Evolutionary conservation across 371 early-diverging fungal genomes (phyloP), one percentile per base, ranked within the genome.

Genomic region (Apophysomyces ossiformis): DNA sequence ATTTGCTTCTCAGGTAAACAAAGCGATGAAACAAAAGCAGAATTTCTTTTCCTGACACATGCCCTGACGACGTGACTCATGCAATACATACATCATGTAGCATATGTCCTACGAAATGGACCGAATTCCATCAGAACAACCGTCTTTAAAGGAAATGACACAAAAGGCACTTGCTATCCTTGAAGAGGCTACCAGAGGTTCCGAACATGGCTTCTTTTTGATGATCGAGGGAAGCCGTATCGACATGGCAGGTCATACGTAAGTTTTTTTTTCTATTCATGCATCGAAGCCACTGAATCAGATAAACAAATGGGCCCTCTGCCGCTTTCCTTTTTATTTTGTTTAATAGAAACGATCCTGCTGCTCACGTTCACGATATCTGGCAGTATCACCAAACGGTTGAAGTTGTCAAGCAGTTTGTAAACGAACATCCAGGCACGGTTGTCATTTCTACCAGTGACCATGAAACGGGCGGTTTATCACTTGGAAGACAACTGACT

Each of bases 91-190:
- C 41, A 44, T 8, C 44, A 18, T 32, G 21, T 63, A 80, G 78
- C 92, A 95, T 72, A 91, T 95, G 92, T 73, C 79, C 43, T 95
- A 87, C 70, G 90, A 91, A 47, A 92, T 95, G 66, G 95, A 95
- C 76, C 87, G 93, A 47, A 76, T 91, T 56, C 74, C 78, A 6
- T 43, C 70, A 7, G 50, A 70, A 9, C 86, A 92, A 71, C 95
- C 95, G 0, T 83, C 90, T 0, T 77, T 95, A 50, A 72, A 69
- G 7, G 92, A 94, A 67, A 93, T 94, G 94, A 67, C 90, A 5
- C 45, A 66, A 9, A 89, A 89, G 69, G 95, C 93, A 9, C 68
- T 93, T 15, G 72, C 69, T 7, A 68, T 91, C 13, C 79, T 93
- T 38, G 71, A 75, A 45, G 26, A 74, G 1, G 77, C 87, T 0